Evolutionary conservation across 106 monocot genomes (phyloP), one percentile per base, ranked within the genome.

Genomic region (Dendrobium nobile): DNA sequence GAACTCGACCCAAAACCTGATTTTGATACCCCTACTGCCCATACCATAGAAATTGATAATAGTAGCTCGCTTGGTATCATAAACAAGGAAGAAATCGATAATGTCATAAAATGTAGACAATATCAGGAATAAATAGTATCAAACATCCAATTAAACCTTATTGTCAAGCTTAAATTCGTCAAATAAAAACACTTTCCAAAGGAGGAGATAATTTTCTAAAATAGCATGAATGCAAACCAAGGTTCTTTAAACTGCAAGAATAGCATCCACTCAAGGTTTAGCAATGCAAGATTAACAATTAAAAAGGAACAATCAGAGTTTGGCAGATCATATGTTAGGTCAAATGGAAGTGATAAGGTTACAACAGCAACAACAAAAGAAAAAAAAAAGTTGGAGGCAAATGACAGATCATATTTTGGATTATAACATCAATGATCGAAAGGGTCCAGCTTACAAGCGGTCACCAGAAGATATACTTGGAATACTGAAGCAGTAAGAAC

Each of bases 291-390:
- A 22, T 4, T 61, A 18, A 58, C n/a, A 61, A 61, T n/a, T 22
- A 19, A 61, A 61, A n/a, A n/a, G 19, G 20, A 6, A 5, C 0
- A 4, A 20, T 61, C 51, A 51, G 16, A 51, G 11, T 51, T 51
- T 51, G 51, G 15, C 61, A 22, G 61, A 7, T 61, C 20, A 61
- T 61, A n/a, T 22, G n/a, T 20, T n/a, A 61, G 22, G 61, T 61
- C n/a, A 61, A 61, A 61, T 61, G n/a, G n/a, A 22, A 61, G 61
- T 61, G n/a, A 61, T 61, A 61, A 61, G n/a, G 51, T 51, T 61
- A 5, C 61, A 61, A n/a, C 61, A 22, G 22, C 22, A 61, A 22
- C 6, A n/a, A n/a, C 20, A n/a, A 15, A 51, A 61, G 4, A 61
- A 61, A 61, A 37, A 37, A 37, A 37, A 37, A 37, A 37, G 3